Base-by-base conservation (phyloP, 1,284 basidiomycete species). In the Amylostereum areolatum region DNA sequence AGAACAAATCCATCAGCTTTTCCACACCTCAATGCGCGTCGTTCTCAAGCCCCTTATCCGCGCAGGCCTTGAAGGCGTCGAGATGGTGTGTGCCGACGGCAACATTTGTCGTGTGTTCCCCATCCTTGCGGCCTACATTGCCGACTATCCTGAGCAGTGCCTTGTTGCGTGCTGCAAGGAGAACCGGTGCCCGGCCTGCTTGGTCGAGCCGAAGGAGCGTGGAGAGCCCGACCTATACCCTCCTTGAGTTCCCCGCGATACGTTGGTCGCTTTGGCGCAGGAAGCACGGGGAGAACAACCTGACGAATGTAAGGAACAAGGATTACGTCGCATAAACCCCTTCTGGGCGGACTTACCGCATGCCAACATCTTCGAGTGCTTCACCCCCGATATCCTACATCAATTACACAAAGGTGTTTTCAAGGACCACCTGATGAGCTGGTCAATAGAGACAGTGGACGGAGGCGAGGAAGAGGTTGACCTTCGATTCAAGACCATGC, bases 371-470 rank as follows among this genome's bases (percentile, higher is more conserved):
- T 62, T 58, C 49, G 4, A 11, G 2, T 46, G 48, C 5, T 50
- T 64, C 30, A 59, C 64, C 1, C 64, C 63, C 4, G 50, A 59
- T 25, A 28, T 53, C 3, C 50, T 59, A 1, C 56, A 59, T 44
- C 56, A 59, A 45, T 37, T 66, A 1, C 58, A 65, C 47, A 61
- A 67, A 39, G 66, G 65, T 3, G 41, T 67, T 5, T 58, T 65
- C 53, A 64, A 63, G 46, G 58, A 64, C 27, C 64, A 66, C 43
- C 34, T 64, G 0, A 54, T 65, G 5, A 47, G 32, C n/a, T 66
- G 63, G 63, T 45, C 49, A 1, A 52, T 54, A 3, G 33, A 50
- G 5, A 45, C 52, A 8, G 46, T 52, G 1, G 31, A 54, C 0
- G 52, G 50, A 0, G 56, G 55, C 3, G 46, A 52, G 0, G 36